Percentiles rank a stretch among this genome's conserved stretches.
These are phyloP conservation scores for Talaromyces sp. DNA, from an alignment of 2,329 filamentous ascomycete genomes.

Conservation along the genomic window DNA sequence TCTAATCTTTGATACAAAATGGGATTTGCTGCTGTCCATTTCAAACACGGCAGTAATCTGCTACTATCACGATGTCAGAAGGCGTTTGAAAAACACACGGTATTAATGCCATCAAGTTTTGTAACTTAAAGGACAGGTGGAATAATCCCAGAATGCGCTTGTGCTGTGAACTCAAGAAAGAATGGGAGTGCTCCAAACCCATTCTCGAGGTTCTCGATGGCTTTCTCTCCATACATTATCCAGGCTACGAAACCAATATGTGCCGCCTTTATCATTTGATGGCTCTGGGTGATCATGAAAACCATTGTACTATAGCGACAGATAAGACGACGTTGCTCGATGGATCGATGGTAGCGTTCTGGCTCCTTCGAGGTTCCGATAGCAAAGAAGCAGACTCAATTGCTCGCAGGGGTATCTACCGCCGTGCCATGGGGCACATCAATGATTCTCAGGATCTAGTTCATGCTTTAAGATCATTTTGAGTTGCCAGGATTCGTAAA, in stretches of 20 bases:
- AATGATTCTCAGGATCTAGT: neutral
- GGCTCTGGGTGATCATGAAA: neutral
- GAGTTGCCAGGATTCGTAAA: neutral
- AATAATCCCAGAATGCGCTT: neutral
- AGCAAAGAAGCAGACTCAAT: neutral
- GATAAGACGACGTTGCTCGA: no score
- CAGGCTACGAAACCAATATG: neutral
- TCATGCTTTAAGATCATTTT: neutral
- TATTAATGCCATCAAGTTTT: neutral
- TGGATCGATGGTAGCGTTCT: no score
- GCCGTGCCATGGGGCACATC: neutral
- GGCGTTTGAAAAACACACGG: neutral
- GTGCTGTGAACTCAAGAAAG: neutral
- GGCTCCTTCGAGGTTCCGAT: neutral
- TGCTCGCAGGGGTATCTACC: neutral
- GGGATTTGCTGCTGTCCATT: neutral
- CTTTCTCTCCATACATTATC: no score
- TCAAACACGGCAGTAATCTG: neutral
- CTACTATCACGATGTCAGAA: neutral
- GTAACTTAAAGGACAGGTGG: neutral
- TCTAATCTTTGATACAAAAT: neutral
- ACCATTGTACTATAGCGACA: neutral
- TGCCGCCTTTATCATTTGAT: neutral
- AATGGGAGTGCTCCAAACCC: no score
- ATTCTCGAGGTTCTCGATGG: no score